Evolutionary conservation across 352 stramenopile genomes (phyloP).

Genomic region (Phytopythium montanum): DNA sequence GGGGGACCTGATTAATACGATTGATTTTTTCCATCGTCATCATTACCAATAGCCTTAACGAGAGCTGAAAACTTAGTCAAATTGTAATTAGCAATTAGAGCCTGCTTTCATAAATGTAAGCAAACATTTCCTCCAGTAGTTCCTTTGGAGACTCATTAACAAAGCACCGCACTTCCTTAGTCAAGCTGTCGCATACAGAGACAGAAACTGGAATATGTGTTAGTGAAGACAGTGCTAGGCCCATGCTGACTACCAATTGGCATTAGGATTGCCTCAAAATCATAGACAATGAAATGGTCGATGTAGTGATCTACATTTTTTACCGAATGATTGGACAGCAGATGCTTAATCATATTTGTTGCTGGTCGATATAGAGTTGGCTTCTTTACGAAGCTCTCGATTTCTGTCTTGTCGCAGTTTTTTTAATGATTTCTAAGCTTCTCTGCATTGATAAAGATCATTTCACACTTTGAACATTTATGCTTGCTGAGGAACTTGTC

Average conservation of each 20-base stretch:
- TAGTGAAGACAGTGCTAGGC: too few species aligned
- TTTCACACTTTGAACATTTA: constrained; percentile 12
- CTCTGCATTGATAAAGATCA: constrained; percentile 12
- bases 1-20: background rate
- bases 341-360: constrained; percentile 8
- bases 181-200: background rate
- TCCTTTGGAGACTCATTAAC: constrained; percentile 3
- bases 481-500: constrained; percentile 11
- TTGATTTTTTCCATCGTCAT: background rate
- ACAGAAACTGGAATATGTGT: constrained; percentile 4
- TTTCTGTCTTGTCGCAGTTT: constrained; percentile 11
- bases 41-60: background rate
- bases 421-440: constrained; percentile 16
- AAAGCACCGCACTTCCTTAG: constrained; percentile 4
- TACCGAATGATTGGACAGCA: constrained; percentile 7
- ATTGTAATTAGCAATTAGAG: background rate
- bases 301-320: constrained; percentile 9
- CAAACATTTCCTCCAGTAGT: constrained; percentile 6
- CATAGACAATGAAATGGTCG: constrained; percentile 23
- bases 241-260: too few species aligned
- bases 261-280: constrained; percentile 11
- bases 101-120: background rate
- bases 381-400: constrained; percentile 8
- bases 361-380: constrained; percentile 13
- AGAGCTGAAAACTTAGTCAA: background rate